Evolutionary conservation across 805 yeast genomes (phyloP), one percentile per base, ranked within the genome.

Genomic region (Komagataella kurtzmanii): DNA sequence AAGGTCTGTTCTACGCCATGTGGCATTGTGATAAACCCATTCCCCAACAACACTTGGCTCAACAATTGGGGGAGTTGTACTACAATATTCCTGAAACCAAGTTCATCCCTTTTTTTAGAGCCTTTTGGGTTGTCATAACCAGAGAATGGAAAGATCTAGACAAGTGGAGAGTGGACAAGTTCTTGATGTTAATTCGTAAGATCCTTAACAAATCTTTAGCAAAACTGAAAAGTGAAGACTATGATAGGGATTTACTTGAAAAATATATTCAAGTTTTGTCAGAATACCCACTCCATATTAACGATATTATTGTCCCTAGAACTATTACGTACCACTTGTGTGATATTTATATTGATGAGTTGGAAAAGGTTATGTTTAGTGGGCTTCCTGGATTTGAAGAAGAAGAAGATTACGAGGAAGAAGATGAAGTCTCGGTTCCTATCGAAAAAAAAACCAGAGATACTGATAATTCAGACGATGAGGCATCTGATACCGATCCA

Each of bases 21-120:
- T 93, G 99, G 98, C 88, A 85, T 69, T 79, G 95, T 63, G 99
- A 93, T 65, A 79, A 90, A 62, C 96, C 97, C 24, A 75, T 85
- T 59, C 93, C 96, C 21, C 99, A 93, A 67, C 96, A 89, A 65
- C 70, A 82, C 54, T 70, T 93, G 44, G 95, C 96, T 2, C 76
- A 74, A 49, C 80, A 78, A 46, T 70, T 93, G 55, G 95, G 91
- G 49, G 57, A 8, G 65, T 74, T 69, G 23, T 80, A 71, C 54
- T 68, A 69, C 17, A 17, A 24, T 30, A 68, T 77, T 14, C 71
- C 79, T 1, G 56, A 57, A 3, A 64, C 62, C 4, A 72, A 72
- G 65, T 73, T 77, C 62, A 57, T 70, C 51, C 59, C 61, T 6
- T 88, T 89, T 62, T 71, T 79, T 46, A 72, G 76, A 49, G 85